These are phyloP conservation scores for Ambrosiella cleistominuta DNA, from an alignment of 2,329 filamentous ascomycete species.

Conservation along the genomic window DNA sequence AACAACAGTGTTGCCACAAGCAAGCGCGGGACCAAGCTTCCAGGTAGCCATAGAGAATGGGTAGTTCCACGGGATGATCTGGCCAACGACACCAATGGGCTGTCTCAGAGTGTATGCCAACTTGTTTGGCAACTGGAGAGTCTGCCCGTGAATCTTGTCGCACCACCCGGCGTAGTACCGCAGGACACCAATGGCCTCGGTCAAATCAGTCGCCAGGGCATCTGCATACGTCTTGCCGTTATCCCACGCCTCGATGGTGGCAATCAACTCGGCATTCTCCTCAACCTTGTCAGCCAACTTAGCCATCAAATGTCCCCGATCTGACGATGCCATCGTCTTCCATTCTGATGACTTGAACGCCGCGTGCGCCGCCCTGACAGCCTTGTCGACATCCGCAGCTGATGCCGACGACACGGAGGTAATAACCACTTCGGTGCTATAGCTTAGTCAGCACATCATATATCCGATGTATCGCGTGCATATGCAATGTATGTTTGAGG, in stretches of 20 bases:
- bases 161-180: conserved; percentile 67
- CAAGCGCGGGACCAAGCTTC: conserved; percentile 37
- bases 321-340: conserved; percentile 48
- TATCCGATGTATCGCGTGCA: neutral
- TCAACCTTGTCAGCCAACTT: conserved; percentile 55
- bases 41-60: conserved; percentile 54
- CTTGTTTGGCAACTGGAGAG: conserved; percentile 54
- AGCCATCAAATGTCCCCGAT: conserved; percentile 50
- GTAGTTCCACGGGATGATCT: conserved; percentile 71
- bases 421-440: conserved; percentile 46
- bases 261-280: conserved; percentile 35
- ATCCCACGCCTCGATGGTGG: conserved; percentile 53
- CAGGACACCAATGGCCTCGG: conserved; percentile 29
- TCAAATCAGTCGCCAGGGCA: conserved; percentile 45
- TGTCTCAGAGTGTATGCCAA: conserved; percentile 62
- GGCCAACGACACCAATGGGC: conserved; percentile 59
- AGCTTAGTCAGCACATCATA: neutral
- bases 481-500: too few species aligned
- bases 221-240: conserved; percentile 61
- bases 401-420: conserved; percentile 52
- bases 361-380: conserved; percentile 49
- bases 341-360: conserved; percentile 52
- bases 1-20: conserved; percentile 40
- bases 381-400: conserved; percentile 47
- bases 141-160: conserved; percentile 63